Evolutionary conservation across 192 early-diverging fungal genomes (phyloP), one percentile per base, ranked within the genome.

Genomic region (Coemansia sp.): DNA sequence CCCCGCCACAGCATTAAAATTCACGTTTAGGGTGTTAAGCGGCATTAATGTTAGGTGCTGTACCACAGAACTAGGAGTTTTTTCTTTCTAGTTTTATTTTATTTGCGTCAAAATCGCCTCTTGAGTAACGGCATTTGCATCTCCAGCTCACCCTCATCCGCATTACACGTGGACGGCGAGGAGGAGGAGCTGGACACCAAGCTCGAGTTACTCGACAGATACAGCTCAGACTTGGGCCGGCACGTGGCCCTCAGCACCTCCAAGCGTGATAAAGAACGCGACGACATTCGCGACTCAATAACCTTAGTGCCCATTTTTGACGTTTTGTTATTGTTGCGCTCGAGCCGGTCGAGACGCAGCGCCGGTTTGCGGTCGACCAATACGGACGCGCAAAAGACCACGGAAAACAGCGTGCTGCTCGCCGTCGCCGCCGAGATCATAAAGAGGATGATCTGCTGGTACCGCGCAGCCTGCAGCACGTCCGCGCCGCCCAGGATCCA

Each of bases 381-480:
- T 32, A 73, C 58, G 27, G 56, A 79, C 6, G 70, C 62, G 40
- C 69, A 65, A 32, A 69, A 79, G 23, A 79, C 33, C 6, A 79
- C 76, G 7, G 70, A 42, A 6, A 81, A 65, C 31, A 89, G 58
- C 0, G 84, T 81, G 43, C 84, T 88, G 25, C 91, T 81, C 12
- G 85, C 84, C 7, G 84, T 83, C n/a, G 85, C 84, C 0, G 91
- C 86, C 16, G 84, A 83, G 21, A 95, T 88, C 88, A 95, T 88
- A 63, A 92, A 93, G 82, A 91, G 85, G 46, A 95, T 88, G 47
- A 92, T 88, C 58, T 89, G 86, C 66, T 92, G 91, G 58, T 91
- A 92, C 47, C 85, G 78, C n/a, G 86, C 87, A 0, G 93, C 91
- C 42, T 91, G 83, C 58, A 85, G 81, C 25, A 92, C 86, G 7